Evolutionary conservation across 2,329 filamentous ascomycete species (phyloP).

Genomic region (Sporothrix luriei): DNA sequence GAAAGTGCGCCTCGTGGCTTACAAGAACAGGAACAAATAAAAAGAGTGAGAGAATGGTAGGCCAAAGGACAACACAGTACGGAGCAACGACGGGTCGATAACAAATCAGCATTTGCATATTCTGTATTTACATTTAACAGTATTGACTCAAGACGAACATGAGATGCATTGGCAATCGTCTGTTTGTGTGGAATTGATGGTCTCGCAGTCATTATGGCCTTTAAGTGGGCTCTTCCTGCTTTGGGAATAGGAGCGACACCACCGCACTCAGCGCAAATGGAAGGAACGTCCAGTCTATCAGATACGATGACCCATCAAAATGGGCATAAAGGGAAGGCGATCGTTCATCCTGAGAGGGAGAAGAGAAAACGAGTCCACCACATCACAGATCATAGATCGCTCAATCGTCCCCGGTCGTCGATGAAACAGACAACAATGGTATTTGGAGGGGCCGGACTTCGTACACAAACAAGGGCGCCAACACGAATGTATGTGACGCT

Average conservation of each 20-base stretch:
- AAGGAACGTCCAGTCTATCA: background rate
- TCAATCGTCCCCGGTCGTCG: conserved; percentile 5
- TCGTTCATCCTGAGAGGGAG: background rate
- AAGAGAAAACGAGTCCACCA: background rate
- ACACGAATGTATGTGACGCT: background rate
- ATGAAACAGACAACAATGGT: conserved; percentile 20
- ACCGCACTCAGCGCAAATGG: background rate
- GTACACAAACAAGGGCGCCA: background rate
- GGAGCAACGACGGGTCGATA: too few relatives aligned
- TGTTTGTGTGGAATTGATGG: background rate
- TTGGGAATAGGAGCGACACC: background rate
- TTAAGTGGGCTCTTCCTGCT: conserved; percentile 11
- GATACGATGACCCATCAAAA: background rate
- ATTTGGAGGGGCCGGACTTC: background rate
- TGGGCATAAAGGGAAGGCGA: background rate
- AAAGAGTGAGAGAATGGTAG: background rate
- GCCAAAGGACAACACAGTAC: background rate
- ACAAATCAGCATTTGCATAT: background rate
- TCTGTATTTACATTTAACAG: background rate
- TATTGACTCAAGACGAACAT: background rate
- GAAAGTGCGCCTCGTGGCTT: conserved; percentile 17
- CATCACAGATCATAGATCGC: background rate
- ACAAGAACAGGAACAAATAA: background rate
- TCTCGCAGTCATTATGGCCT: background rate
- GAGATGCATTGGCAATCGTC: background rate